Conservation (phyloP, 2,329 filamentous ascomycete species). For the Fonsecaea multimorphosa region DNA sequence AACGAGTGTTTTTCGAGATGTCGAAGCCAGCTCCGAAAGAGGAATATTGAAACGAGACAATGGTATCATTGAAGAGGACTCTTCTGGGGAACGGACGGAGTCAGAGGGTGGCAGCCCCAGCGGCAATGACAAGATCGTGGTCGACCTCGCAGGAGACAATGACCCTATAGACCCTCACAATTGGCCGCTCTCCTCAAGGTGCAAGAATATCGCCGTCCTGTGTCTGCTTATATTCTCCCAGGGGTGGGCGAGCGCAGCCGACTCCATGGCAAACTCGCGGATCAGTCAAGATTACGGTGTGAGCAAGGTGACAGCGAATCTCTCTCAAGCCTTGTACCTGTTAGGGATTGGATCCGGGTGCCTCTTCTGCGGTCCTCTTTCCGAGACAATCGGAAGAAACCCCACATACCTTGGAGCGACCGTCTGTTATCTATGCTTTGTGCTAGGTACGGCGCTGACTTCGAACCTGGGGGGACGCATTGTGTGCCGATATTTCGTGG, state of each 20-base stretch:
- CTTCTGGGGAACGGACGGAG: not conserved
- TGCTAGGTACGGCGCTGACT: conserved; percentile 55
- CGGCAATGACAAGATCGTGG: not conserved
- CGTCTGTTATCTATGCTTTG: conserved; percentile 57
- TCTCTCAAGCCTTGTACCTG: conserved; percentile 47
- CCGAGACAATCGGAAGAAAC: conserved; percentile 58
- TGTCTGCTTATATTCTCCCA: conserved; percentile 14
- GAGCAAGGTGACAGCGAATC: conserved; percentile 51
- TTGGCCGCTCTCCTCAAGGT: conserved; percentile 13
- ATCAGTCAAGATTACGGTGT: conserved; percentile 49
- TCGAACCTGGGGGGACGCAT: conserved; percentile 55
- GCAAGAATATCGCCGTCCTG: conserved; percentile 5
- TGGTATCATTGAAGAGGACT: not conserved
- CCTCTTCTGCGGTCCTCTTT: conserved; percentile 58
- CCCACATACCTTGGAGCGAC: conserved; percentile 56
- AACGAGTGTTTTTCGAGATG: not conserved
- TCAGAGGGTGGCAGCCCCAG: not conserved
- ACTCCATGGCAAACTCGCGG: conserved; percentile 9
- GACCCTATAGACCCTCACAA: conserved; percentile 42
- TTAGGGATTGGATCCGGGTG: conserved; percentile 58
- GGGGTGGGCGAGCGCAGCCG: conserved; percentile 15
- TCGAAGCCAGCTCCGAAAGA: not conserved
- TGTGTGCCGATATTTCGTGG: conserved; percentile 43
- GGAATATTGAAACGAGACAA: not conserved
- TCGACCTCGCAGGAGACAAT: conserved; percentile 23